Base-by-base conservation (phyloP, 768 basidiomycete genomes). In the Suillus subalutaceus region DNA sequence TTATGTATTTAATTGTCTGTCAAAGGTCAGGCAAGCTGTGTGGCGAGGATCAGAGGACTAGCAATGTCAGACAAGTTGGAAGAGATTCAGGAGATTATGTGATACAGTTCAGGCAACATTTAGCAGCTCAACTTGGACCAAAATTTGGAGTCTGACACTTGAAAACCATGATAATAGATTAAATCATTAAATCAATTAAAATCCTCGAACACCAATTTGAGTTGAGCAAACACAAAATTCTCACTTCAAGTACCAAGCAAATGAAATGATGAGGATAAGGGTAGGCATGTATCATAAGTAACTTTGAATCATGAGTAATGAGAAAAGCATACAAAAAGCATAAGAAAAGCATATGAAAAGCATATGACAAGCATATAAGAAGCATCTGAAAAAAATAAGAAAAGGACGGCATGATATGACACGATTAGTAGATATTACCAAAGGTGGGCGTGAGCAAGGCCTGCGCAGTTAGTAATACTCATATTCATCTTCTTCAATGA, bases 181-280 rank as follows among this genome's bases (percentile, higher is more conserved):
- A 2, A n/a, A 20, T 48, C n/a, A 48, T 48, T 48, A 48, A 48
- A 48, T 48, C 20, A n/a, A 48, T 12, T 48, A n/a, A 48, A n/a
- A 48, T 48, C 46, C n/a, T 48, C 1, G 2, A 48, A 48, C n/a
- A 12, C 9, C 20, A 48, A 48, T 48, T 48, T n/a, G n/a, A 48
- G 46, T 48, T 48, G 9, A 48, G n/a, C 46, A 48, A 48, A 48
- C 46, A 48, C 46, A 48, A 48, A 48, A 48, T 48, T 48, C n/a
- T 4, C 8, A n/a, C 46, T n/a, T 46, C 44, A 46, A n/a, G 44
- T 46, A n/a, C 44, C 46, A 48, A 48, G 46, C 9, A 12, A 48
- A 9, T 48, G 46, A 48, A n/a, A 48, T 48, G n/a, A 5, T n/a
- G 46, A 48, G 20, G 10, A n/a, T 48, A n/a, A n/a, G 46, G 9